These are phyloP conservation scores for Teunomyces tritomae DNA, from an alignment of 805 yeast species.

Conservation along the genomic window DNA sequence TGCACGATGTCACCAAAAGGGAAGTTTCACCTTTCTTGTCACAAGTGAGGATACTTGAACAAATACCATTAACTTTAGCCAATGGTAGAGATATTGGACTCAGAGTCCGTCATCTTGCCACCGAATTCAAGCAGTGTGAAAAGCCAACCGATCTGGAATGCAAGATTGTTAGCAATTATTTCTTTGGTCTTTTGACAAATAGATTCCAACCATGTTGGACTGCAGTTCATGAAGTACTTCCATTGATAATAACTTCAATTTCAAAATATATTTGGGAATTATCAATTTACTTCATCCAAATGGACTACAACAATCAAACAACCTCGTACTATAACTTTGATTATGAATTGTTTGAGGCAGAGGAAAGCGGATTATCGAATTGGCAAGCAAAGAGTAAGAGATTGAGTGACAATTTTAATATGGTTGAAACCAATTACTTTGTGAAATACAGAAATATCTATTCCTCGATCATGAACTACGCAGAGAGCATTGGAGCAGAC, in stretches of 20 bases:
- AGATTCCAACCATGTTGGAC: constrained; percentile 86
- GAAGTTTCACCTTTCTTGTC: constrained; percentile 42
- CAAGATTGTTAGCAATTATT: constrained; percentile 31
- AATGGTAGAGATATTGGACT: constrained; percentile 73
- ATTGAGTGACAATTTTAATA: constrained; percentile 39
- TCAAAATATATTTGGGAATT: constrained; percentile 56
- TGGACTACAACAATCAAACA: constrained; percentile 19
- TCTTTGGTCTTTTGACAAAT: constrained; percentile 65
- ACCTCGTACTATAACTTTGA: constrained; percentile 11
- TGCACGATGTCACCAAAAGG: constrained; percentile 17
- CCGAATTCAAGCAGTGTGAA: constrained; percentile 33
- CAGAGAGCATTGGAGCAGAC: constrained; percentile 35
- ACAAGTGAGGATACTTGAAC: constrained; percentile 61
- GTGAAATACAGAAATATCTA: constrained; percentile 30
- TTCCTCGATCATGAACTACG: constrained; percentile 36
- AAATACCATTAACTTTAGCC: constrained; percentile 64
- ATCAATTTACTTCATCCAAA: constrained; percentile 33
- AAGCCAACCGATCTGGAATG: constrained; percentile 15
- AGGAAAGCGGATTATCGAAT: constrained; percentile 11
- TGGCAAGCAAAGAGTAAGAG: constrained; percentile 50
- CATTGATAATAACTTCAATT: constrained; percentile 35
- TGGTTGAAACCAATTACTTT: constrained; percentile 19
- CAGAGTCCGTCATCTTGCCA: constrained; percentile 60
- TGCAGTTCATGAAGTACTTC: constrained; percentile 62
- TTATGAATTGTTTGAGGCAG: constrained; percentile 2